Evolutionary conservation across 345 rosid genomes (phyloP).

Genomic region (Alliaria petiolata): DNA sequence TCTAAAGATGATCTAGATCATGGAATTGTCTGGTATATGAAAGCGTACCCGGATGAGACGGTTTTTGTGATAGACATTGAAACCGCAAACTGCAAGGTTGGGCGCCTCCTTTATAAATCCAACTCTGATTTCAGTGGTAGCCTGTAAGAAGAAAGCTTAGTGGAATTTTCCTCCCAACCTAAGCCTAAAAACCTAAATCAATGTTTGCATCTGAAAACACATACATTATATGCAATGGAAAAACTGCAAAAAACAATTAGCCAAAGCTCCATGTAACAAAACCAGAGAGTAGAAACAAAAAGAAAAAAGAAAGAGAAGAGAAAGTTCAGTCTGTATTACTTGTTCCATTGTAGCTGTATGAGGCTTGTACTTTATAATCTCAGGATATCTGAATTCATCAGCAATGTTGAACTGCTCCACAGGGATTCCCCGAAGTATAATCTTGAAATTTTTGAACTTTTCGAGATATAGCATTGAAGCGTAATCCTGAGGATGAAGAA

Average conservation of each 20-base stretch:
- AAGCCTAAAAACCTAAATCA: not conserved
- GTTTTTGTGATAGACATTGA: slow-evolving; percentile 80
- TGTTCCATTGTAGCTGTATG: slow-evolving; percentile 40
- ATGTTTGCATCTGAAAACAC: not conserved
- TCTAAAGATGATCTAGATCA: not conserved
- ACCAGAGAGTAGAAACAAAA: not conserved
- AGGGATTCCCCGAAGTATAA: slow-evolving; percentile 77
- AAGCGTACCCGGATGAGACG: slow-evolving; percentile 83
- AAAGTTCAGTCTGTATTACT: slow-evolving; percentile 38
- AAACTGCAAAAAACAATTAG: not conserved
- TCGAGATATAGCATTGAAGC: slow-evolving; percentile 75
- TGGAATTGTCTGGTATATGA: not conserved
- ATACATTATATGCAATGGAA: not conserved
- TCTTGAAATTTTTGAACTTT: slow-evolving; percentile 67
- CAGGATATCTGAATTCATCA: slow-evolving; percentile 45
- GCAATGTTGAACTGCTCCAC: slow-evolving; percentile 65
- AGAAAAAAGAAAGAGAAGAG: too few relatives aligned
- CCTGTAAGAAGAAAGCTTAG: slow-evolving; percentile 37
- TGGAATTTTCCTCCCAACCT: not conserved
- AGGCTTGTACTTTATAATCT: slow-evolving; percentile 63
- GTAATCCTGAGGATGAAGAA: slow-evolving; percentile 57
- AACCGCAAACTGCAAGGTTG: slow-evolving; percentile 49
- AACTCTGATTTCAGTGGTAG: slow-evolving; percentile 55
- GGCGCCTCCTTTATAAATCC: slow-evolving; percentile 82
- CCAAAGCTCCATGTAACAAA: not conserved